Conservation (phyloP, 2,329 filamentous ascomycete genomes). For the Aspergillus phoenicis region DNA sequence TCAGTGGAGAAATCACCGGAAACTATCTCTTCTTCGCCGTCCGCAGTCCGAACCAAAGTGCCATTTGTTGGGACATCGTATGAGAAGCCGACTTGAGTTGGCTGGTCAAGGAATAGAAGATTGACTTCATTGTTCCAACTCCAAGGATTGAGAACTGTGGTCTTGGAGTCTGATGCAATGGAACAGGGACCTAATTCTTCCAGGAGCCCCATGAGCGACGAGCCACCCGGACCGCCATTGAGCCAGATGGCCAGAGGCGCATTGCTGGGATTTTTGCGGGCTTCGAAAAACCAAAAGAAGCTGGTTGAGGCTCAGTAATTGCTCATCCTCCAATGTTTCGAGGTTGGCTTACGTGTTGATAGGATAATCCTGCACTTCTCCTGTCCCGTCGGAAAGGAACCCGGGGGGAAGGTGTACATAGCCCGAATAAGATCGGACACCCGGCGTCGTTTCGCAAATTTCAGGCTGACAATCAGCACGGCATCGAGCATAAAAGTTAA, state of each 20-base stretch:
- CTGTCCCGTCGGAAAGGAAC: neutral
- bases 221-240: slow-evolving; percentile 57
- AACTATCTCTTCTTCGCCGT: neutral
- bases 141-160: slow-evolving; percentile 1
- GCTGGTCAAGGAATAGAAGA: slow-evolving; percentile 6
- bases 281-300: slow-evolving; percentile 49
- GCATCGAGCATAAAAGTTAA: too few species aligned
- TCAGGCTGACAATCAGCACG: neutral
- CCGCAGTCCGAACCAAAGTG: neutral
- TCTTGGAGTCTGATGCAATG: slow-evolving; percentile 21
- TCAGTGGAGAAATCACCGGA: neutral
- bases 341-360: slow-evolving; percentile 2
- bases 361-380: slow-evolving; percentile 1
- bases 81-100: slow-evolving; percentile 3
- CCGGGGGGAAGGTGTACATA: slow-evolving; percentile 2
- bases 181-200: slow-evolving; percentile 51
- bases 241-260: slow-evolving; percentile 56
- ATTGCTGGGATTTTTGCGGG: slow-evolving; percentile 45
- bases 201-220: slow-evolving; percentile 57
- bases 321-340: neutral
- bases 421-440: slow-evolving; percentile 2
- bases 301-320: neutral
- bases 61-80: slow-evolving; percentile 8
- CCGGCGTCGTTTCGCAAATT: slow-evolving; percentile 7
- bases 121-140: slow-evolving; percentile 11